Base-by-base conservation (phyloP, 192 early-diverging fungal species). In the Backusella parvicylindrica region DNA sequence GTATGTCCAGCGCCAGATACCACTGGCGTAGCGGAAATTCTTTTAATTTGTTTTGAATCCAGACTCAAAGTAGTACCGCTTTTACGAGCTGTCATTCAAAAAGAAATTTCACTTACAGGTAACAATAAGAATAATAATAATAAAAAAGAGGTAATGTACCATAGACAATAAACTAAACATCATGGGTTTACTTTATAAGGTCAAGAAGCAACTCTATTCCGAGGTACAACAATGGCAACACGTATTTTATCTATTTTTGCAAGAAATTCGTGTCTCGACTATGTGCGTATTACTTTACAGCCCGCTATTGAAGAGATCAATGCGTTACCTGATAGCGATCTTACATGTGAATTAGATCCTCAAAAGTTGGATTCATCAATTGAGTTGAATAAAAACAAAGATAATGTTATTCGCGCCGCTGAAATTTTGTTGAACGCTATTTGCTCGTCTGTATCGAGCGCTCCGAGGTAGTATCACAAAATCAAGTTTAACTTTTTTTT, bases 171-270 rank as follows among this genome's bases (percentile, higher is more conserved):
- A 41, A 43, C 9, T 68, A 16, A 37, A 40, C 11, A 35, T 23
- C 21, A 9, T 26, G 21, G 7, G 18, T 28, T 65, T 18, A 32
- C 26, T 32, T 28, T 28, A 41, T 35, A 53, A 80, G 78, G 75
- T 13, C 73, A 75, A 69, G 79, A 94, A 28, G 82, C 94, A 6
- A 91, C 94, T 69, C 79, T 99, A 41, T 97, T 99, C 86, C 87
- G 97, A 23, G 86, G 95, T 75, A 98, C 97, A 82, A 92, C 92
- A 36, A 90, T 99, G 76, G 91, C 96, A 2, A 97, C 96, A 3
- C 85, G 93, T 8, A 83, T 99, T n/a, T 81, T 98, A 71, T 92
- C 92, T 5, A 85, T 90, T 37, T 95, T 90, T 65, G 93, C 93
- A 40, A 92, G 91, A 78, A 82, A 84, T 33, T 84, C 93, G n/a